phyloP scores from a whole-genome alignment of 2,329 filamentous ascomycete species.

The Xylariaceae sp. region DNA sequence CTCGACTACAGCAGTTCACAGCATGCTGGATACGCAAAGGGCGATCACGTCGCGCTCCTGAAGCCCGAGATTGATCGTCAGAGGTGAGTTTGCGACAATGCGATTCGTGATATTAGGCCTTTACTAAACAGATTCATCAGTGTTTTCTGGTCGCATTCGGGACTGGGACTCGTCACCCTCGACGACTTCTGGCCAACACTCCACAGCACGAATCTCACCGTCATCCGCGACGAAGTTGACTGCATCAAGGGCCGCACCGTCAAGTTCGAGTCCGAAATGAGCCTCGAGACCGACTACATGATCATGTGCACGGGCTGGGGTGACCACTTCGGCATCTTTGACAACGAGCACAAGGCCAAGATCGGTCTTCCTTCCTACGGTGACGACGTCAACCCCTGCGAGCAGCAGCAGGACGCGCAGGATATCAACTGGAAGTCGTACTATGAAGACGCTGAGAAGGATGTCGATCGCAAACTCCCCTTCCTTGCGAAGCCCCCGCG shows the following conservation, averaged over 20 bases:
- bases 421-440: constrained; percentile 22
- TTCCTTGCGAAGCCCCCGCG: constrained; percentile 20
- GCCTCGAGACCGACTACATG: constrained; percentile 22
- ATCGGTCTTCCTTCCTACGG: constrained; percentile 24
- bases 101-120: too few relatives aligned
- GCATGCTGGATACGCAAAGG: constrained; percentile 22
- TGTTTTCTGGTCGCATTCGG: constrained; percentile 25
- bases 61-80: constrained; percentile 25
- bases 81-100: constrained; percentile 14
- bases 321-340: constrained; percentile 28
- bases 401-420: background rate
- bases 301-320: constrained; percentile 31
- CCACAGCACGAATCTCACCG: constrained; percentile 20
- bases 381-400: background rate
- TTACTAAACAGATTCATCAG: constrained; percentile 4
- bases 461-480: constrained; percentile 26
- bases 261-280: constrained; percentile 16
- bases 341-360: constrained; percentile 19
- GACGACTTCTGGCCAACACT: constrained; percentile 26
- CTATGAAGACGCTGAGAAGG: constrained; percentile 22
- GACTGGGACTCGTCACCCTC: constrained; percentile 23
- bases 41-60: constrained; percentile 22
- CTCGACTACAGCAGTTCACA: constrained; percentile 20
- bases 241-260: constrained; percentile 18
- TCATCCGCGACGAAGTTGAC: constrained; percentile 18